A percentile compares a stretch with the other conserved stretches of the same genome.
Evolutionary conservation across 495 filamentous ascomycete species (phyloP).

Genomic region (Ramalina peruviana): DNA sequence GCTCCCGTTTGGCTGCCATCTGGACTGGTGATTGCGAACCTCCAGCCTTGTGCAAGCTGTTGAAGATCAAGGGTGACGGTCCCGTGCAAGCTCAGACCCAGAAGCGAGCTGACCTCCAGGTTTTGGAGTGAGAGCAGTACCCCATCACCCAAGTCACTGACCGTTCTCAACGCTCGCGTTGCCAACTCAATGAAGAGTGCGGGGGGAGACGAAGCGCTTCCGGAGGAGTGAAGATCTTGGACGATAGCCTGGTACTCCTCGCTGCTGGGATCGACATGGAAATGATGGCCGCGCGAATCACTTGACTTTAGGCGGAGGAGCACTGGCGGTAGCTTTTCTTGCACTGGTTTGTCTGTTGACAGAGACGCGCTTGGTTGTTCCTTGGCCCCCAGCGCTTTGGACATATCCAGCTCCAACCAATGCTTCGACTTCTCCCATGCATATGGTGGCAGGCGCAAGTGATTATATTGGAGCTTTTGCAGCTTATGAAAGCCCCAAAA

Average conservation of each 20-base stretch:
- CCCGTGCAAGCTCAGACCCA: neutral
- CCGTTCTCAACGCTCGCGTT: neutral
- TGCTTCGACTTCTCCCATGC: conserved; percentile 23
- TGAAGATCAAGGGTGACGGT: conserved; percentile 5
- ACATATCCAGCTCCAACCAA: conserved; percentile 19
- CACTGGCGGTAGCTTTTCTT: neutral
- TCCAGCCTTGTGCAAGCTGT: conserved; percentile 4
- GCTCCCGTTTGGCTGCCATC: neutral
- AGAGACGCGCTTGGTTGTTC: too few relatives aligned
- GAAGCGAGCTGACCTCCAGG: neutral
- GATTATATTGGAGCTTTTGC: conserved; percentile 5
- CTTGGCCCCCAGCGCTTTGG: too few relatives aligned
- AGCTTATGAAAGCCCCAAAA: conserved; percentile 23
- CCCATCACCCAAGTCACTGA: neutral
- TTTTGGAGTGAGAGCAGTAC: neutral
- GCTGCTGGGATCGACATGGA: conserved; percentile 6
- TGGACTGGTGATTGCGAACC: neutral
- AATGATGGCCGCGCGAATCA: conserved; percentile 4
- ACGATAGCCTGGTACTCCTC: conserved; percentile 5
- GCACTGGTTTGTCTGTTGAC: neutral
- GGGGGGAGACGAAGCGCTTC: neutral
- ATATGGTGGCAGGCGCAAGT: conserved; percentile 23
- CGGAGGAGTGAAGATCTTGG: neutral
- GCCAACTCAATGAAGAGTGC: conserved; percentile 6
- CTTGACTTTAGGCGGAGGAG: neutral